phyloP scores from a whole-genome alignment of 2,329 filamentous ascomycete genomes.

The Penicillium concentricum region DNA sequence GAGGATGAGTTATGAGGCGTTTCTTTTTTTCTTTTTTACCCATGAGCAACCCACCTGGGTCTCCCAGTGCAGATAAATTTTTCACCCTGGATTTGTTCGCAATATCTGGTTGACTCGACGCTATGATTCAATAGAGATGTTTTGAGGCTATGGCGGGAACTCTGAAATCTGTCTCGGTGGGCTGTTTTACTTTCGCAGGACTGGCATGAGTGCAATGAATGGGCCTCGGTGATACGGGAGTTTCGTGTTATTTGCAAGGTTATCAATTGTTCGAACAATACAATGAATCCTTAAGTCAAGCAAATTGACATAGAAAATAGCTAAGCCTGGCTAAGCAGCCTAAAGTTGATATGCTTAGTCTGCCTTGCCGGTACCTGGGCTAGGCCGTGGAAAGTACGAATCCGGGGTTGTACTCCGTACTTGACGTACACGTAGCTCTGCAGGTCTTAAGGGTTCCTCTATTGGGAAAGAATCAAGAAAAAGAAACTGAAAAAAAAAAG shows the following conservation, averaged over 20 bases:
- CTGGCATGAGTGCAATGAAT: constrained; percentile 31
- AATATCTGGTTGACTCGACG: background rate
- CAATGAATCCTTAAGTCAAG: constrained; percentile 3
- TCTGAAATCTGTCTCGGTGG: constrained; percentile 11
- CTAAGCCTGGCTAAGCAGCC: background rate
- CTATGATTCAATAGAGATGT: constrained; percentile 11
- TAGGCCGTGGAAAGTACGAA: background rate
- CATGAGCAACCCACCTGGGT: constrained; percentile 12
- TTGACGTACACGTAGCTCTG: background rate
- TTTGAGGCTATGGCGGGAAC: constrained; percentile 8
- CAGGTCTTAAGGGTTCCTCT: background rate
- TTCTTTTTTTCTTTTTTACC: background rate
- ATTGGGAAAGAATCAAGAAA: background rate
- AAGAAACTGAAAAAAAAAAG: background rate
- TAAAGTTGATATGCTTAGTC: background rate
- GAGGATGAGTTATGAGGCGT: constrained; percentile 75
- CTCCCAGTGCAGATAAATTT: constrained; percentile 3
- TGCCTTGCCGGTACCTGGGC: background rate
- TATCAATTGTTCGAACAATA: constrained; percentile 1
- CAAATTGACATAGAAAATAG: background rate
- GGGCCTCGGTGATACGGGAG: constrained; percentile 31
- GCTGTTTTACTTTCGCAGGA: constrained; percentile 13
- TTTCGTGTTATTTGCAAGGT: constrained; percentile 24
- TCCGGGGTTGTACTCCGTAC: background rate
- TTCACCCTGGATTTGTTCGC: constrained; percentile 1